Conservation (phyloP, 345 rosid species). For the Corchorus capsularis region DNA sequence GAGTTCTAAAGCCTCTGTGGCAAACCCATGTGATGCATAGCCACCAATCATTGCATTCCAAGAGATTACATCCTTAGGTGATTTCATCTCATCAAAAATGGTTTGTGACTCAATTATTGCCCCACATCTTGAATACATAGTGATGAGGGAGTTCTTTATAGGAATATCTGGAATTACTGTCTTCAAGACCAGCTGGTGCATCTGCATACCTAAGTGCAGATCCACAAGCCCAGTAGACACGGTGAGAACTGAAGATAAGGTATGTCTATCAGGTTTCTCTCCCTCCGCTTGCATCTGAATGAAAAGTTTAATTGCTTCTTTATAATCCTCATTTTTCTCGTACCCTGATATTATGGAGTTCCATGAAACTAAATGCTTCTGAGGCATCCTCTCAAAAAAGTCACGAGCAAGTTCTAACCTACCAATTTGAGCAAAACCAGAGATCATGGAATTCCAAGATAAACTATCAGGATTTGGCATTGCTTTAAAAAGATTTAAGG, state of each 20-base stretch:
- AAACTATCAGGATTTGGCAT: constrained; percentile 19
- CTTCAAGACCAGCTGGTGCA: constrained; percentile 22
- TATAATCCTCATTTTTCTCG: constrained; percentile 22
- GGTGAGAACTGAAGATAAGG: constrained; percentile 21
- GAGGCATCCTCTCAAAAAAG: constrained; percentile 21
- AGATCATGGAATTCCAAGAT: constrained; percentile 24
- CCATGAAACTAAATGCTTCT: constrained; percentile 22
- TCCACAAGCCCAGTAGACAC: constrained; percentile 18
- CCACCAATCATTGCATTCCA: constrained; percentile 28
- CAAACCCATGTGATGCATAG: constrained; percentile 26
- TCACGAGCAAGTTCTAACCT: constrained; percentile 20
- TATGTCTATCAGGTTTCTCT: constrained; percentile 18
- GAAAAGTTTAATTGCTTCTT: constrained; percentile 22
- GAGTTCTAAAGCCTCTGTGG: constrained; percentile 19
- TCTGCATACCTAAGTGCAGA: constrained; percentile 27
- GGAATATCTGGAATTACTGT: constrained; percentile 20
- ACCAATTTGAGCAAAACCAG: constrained; percentile 14
- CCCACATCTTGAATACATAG: constrained; percentile 25
- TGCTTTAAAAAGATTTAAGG: constrained; percentile 13
- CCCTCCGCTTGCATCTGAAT: constrained; percentile 23
- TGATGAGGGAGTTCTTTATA: constrained; percentile 18
- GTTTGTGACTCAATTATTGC: constrained; percentile 4
- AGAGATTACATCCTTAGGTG: constrained; percentile 15
- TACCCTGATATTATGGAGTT: constrained; percentile 23
- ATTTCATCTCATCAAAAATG: constrained; percentile 20